phyloP scores from a whole-genome alignment of 2,329 filamentous ascomycete genomes.

The Fusarium longipes region DNA sequence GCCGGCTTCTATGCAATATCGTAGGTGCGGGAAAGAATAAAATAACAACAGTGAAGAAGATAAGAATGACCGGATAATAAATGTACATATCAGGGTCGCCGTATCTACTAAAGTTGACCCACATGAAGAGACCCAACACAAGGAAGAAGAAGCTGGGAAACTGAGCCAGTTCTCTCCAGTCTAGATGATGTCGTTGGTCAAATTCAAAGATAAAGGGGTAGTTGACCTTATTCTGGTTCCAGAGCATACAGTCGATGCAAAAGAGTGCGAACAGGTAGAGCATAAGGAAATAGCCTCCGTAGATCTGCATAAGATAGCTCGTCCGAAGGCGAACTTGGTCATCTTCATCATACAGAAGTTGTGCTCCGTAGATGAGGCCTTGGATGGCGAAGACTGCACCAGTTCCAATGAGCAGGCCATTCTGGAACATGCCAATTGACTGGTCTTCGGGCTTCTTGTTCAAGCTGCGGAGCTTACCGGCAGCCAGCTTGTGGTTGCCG shows the following conservation, averaged over 20 bases:
- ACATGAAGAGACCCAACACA: slow-evolving; percentile 82
- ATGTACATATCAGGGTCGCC: slow-evolving; percentile 76
- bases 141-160: slow-evolving; percentile 88
- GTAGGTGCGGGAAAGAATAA: slow-evolving; percentile 81
- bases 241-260: slow-evolving; percentile 84
- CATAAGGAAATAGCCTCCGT: slow-evolving; percentile 90
- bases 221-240: slow-evolving; percentile 88
- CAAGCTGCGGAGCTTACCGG: slow-evolving; percentile 84
- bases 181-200: slow-evolving; percentile 83
- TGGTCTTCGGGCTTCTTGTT: slow-evolving; percentile 67
- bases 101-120: slow-evolving; percentile 85
- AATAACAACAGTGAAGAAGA: slow-evolving; percentile 73
- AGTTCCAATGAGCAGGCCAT: slow-evolving; percentile 74
- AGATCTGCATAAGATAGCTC: slow-evolving; percentile 84
- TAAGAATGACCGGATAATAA: slow-evolving; percentile 87
- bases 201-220: slow-evolving; percentile 98
- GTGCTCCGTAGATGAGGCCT: slow-evolving; percentile 69
- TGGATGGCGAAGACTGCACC: slow-evolving; percentile 75
- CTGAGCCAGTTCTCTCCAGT: slow-evolving; percentile 90
- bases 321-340: slow-evolving; percentile 63
- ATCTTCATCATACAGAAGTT: slow-evolving; percentile 65
- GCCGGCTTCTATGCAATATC: slow-evolving; percentile 79
- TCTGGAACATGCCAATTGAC: slow-evolving; percentile 68
- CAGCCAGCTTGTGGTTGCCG: slow-evolving; percentile 91
- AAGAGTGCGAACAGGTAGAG: slow-evolving; percentile 86